Evolutionary conservation across 75 land plant species (phyloP), one percentile per base, ranked within the genome.

Genomic region (Gnetum montanum): DNA sequence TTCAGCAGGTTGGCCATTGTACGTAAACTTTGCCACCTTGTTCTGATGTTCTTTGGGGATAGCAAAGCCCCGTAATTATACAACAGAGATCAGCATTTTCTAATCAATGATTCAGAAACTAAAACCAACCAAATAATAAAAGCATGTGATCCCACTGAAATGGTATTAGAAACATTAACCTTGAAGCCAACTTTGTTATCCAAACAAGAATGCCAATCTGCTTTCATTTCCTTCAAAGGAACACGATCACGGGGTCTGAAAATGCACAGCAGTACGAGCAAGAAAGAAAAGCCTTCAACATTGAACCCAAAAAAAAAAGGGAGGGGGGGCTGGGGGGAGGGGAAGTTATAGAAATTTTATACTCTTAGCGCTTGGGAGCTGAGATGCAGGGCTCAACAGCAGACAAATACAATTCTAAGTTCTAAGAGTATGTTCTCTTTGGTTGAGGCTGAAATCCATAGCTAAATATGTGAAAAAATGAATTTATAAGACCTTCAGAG

Each of bases 211-310:
- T 83, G 85, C 93, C 93, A 88, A 54, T 88, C 93, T 22, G 63
- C 75, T 59, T 88, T 88, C 93, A 88, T 88, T 49, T 88, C 79
- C 57, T 67, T 88, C 38, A 88, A 54, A 34, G 71, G 63, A 58
- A 88, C 93, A 37, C 88, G 83, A 61, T 88, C 93, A 62, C 84
- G 93, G 49, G 93, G 93, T 46, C 88, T 88, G 60, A 24, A 61
- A 51, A 18, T 40, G 12, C 28, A 15, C n/a, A 53, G n/a, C 38
- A 31, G 75, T 24, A 27, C 36, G 7, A 22, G 18, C 19, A 0
- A 58, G 27, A 8, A 60, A 60, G 16, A 35, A 28, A 10, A 13
- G 22, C 54, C 11, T 20, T 1, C 18, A 6, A 64, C 6, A 54
- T 62, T n/a, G 6, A 30, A 29, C 41, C 7, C 15, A 12, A 12